Percentiles rank a stretch among this genome's conserved stretches.
Evolutionary conservation across 371 early-diverging fungal genomes (phyloP).

Genomic region (Lichtheimia corymbifera): DNA sequence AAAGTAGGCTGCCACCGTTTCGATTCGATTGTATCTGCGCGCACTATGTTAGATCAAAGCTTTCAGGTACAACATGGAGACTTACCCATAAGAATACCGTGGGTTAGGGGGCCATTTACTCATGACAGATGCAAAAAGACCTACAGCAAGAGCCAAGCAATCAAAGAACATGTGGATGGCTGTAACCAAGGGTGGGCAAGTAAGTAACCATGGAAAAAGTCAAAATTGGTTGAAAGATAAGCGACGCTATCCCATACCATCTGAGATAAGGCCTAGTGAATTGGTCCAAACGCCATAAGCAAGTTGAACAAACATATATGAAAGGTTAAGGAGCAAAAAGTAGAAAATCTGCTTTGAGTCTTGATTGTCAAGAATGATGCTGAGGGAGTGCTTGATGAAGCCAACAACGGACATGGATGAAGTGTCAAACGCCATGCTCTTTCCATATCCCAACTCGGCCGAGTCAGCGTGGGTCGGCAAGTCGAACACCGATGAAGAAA

Average conservation of each 20-base stretch:
- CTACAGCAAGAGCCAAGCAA: conserved; percentile 86
- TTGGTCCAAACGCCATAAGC: conserved; percentile 91
- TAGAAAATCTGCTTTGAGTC: conserved; percentile 91
- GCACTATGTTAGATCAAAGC: not conserved
- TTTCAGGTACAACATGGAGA: not conserved
- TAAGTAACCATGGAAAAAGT: not conserved
- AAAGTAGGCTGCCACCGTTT: conserved; percentile 88
- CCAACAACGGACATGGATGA: conserved; percentile 29
- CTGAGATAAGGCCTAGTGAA: conserved; percentile 91
- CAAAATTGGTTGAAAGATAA: no score
- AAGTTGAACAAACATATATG: conserved; percentile 92
- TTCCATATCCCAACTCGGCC: conserved; percentile 38
- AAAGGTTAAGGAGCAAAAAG: conserved; percentile 89
- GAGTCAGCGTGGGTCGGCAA: conserved; percentile 42
- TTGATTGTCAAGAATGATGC: conserved; percentile 60
- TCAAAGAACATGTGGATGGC: conserved; percentile 98
- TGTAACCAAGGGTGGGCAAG: conserved; percentile 15
- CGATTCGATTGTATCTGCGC: conserved; percentile 81
- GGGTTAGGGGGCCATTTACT: conserved; percentile 86
- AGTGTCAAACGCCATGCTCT: conserved; percentile 34
- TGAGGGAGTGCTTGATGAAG: conserved; percentile 47
- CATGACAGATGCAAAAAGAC: conserved; percentile 87
- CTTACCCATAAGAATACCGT: conserved; percentile 77
- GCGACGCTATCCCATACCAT: conserved; percentile 56
- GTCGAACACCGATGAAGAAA: conserved; percentile 40